phyloP scores from a whole-genome alignment of 2,329 filamentous ascomycete genomes.

The Diaporthe amygdali region DNA sequence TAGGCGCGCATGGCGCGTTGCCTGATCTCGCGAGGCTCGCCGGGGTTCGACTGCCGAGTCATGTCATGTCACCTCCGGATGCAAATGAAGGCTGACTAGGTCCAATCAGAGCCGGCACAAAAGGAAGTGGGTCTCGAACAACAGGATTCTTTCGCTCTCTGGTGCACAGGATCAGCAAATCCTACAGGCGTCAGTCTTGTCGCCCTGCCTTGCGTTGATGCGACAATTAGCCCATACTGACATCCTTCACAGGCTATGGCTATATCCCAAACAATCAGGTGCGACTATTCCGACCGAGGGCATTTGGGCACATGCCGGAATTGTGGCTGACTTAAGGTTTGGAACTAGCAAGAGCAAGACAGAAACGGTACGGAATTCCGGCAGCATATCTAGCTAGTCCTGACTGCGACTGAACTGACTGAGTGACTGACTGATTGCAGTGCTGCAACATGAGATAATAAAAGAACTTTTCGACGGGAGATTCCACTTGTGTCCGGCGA shows the following conservation, averaged over 20 bases:
- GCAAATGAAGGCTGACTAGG: slow-evolving; percentile 1
- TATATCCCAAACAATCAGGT: slow-evolving; percentile 30
- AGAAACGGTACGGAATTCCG: slow-evolving; percentile 32
- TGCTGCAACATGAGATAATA: slow-evolving; percentile 36
- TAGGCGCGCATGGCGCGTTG: not conserved
- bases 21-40: not conserved
- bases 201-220: not conserved
- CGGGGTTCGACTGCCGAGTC: slow-evolving; percentile 4
- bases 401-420: not conserved
- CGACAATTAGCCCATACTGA: not conserved
- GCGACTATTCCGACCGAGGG: not conserved
- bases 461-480: slow-evolving; percentile 34
- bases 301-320: not conserved
- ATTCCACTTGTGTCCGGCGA: slow-evolving; percentile 34
- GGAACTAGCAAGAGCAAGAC: slow-evolving; percentile 35
- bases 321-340: slow-evolving; percentile 25
- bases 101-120: slow-evolving; percentile 3
- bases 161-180: slow-evolving; percentile 30
- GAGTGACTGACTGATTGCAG: slow-evolving; percentile 22
- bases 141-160: slow-evolving; percentile 29
- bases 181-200: slow-evolving; percentile 29
- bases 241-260: slow-evolving; percentile 7
- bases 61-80: not conserved
- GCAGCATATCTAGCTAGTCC: not conserved
- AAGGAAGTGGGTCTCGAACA: slow-evolving; percentile 15